A percentile compares a stretch with the other conserved stretches of the same genome.
phyloP scores from a whole-genome alignment of 2,329 filamentous ascomycete genomes.

The Xylaria sp. region DNA sequence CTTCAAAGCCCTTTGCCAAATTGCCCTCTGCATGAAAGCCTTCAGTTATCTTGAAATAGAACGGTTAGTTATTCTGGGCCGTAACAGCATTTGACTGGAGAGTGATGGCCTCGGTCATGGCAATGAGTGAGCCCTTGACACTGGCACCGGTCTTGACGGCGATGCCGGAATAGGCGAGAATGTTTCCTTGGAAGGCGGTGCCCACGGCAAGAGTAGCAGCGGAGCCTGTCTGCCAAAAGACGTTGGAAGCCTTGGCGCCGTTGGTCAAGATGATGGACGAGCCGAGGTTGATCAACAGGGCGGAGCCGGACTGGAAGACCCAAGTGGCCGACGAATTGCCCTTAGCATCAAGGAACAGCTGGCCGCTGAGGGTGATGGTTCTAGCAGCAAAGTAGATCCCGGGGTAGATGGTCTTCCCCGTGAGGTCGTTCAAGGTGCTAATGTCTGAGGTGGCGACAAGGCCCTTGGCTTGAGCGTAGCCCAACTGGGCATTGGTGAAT shows the following conservation, averaged over 20 bases:
- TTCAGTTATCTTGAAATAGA: no score
- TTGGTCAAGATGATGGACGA: conserved; percentile 13
- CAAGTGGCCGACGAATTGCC: conserved; percentile 13
- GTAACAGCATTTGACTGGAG: conserved; percentile 2
- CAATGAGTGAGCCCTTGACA: conserved; percentile 8
- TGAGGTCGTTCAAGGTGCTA: conserved; percentile 18
- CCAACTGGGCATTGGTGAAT: not conserved
- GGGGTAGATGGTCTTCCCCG: not conserved
- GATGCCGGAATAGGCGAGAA: conserved; percentile 11
- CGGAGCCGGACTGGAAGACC: conserved; percentile 16
- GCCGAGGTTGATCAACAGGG: conserved; percentile 12
- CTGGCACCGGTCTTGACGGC: conserved; percentile 9
- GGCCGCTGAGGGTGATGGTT: not conserved
- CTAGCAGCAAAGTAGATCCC: no score
- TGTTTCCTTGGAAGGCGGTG: conserved; percentile 5
- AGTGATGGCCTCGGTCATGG: conserved; percentile 11
- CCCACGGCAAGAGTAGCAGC: conserved; percentile 10
- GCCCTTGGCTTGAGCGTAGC: conserved; percentile 3
- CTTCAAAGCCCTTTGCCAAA: no score
- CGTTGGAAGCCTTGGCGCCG: not conserved
- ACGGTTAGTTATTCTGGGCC: not conserved
- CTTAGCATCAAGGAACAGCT: conserved; percentile 10
- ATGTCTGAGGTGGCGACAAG: conserved; percentile 7
- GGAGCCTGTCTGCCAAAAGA: not conserved
- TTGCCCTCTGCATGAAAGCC: no score